Evolutionary conservation across 2,329 filamentous ascomycete species (phyloP).

Genomic region (Ophiosphaerella herpotricha): DNA sequence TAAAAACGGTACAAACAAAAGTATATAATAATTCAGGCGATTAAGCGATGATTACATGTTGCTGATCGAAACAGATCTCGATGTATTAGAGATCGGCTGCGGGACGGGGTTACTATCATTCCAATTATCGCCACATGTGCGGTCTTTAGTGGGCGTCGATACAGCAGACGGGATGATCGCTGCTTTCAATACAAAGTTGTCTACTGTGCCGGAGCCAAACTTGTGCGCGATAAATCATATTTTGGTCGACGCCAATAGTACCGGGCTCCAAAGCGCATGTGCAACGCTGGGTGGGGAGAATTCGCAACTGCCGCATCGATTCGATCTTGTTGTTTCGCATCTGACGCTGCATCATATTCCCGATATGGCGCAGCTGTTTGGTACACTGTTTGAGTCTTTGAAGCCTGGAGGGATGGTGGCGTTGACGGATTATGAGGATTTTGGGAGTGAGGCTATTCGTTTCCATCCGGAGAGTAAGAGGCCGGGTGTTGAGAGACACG

Average conservation of each 20-base stretch:
- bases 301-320: slow-evolving; percentile 38
- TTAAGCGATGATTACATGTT: no score
- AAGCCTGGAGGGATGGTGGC: slow-evolving; percentile 55
- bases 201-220: slow-evolving; percentile 41
- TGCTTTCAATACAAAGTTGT: slow-evolving; percentile 54
- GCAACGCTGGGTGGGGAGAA: slow-evolving; percentile 41
- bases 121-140: slow-evolving; percentile 54
- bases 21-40: slow-evolving; percentile 6
- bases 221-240: slow-evolving; percentile 54
- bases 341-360: slow-evolving; percentile 62
- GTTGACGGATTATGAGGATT: slow-evolving; percentile 63
- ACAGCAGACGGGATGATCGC: slow-evolving; percentile 61
- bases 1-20: slow-evolving; percentile 32
- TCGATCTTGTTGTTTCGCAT: slow-evolving; percentile 59
- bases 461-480: slow-evolving; percentile 61
- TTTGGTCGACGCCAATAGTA: slow-evolving; percentile 57
- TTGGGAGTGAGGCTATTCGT: slow-evolving; percentile 55
- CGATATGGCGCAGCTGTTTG: slow-evolving; percentile 50
- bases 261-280: slow-evolving; percentile 31
- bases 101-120: slow-evolving; percentile 61
- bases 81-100: slow-evolving; percentile 62
- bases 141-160: slow-evolving; percentile 58
- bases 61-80: slow-evolving; percentile 29
- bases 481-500: slow-evolving; percentile 60
- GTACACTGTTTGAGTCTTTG: slow-evolving; percentile 54